Conservation (phyloP, 495 filamentous ascomycete genomes). For the Xylaria nigripes region DNA sequence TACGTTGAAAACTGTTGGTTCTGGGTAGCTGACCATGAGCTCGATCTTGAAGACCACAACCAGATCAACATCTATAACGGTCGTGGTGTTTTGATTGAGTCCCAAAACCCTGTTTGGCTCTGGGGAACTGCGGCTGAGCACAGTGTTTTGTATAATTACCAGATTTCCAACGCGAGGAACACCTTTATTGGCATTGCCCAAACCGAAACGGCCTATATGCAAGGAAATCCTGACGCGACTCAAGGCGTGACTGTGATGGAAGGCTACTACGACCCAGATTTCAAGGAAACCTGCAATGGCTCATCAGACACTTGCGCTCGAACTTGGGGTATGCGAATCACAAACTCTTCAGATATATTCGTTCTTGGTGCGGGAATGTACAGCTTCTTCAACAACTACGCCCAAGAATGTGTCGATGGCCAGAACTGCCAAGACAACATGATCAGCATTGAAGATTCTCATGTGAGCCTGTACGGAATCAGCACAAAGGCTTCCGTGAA, state of each 20-base stretch:
- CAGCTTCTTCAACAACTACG: constrained; percentile 83
- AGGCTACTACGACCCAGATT: constrained; percentile 68
- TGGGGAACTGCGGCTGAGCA: constrained; percentile 84
- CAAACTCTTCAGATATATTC: constrained; percentile 57
- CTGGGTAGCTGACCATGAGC: constrained; percentile 91
- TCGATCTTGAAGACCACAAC: constrained; percentile 65
- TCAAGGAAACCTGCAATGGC: constrained; percentile 53
- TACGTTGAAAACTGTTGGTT: constrained; percentile 93
- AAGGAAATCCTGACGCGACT: constrained; percentile 71
- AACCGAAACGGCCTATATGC: constrained; percentile 88
- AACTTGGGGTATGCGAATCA: constrained; percentile 75
- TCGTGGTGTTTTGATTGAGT: constrained; percentile 73
- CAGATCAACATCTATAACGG: constrained; percentile 92
- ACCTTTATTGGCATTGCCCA: constrained; percentile 83
- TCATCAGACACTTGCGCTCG: constrained; percentile 61
- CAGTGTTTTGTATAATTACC: constrained; percentile 80
- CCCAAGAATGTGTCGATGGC: constrained; percentile 62
- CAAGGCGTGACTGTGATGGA: constrained; percentile 56
- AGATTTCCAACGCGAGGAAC: constrained; percentile 70
- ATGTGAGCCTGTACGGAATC: constrained; percentile 65
- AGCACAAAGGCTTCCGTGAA: constrained; percentile 82
- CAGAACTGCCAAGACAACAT: constrained; percentile 83
- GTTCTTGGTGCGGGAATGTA: constrained; percentile 77
- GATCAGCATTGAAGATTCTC: constrained; percentile 64
- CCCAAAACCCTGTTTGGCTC: constrained; percentile 53